Percentiles rank a stretch among this genome's conserved stretches.
Conservation (phyloP, 2,329 filamentous ascomycete species). For the Colletotrichum trifolii region DNA sequence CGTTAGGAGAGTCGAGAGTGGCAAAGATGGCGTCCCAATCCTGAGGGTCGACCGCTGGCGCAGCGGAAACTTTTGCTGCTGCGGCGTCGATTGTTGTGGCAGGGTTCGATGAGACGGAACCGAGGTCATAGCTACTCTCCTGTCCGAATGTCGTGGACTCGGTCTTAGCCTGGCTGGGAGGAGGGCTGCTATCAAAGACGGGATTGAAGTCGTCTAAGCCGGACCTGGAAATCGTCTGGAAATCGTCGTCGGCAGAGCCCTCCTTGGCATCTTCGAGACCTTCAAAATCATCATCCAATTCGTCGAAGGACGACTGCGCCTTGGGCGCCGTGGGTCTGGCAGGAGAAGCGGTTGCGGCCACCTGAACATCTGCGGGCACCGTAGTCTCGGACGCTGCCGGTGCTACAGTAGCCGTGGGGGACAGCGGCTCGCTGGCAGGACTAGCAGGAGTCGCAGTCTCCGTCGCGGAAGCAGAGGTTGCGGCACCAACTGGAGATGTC, state of each 20-base stretch:
- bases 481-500: slow-evolving; percentile 31
- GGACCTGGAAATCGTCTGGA: slow-evolving; percentile 78
- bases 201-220: slow-evolving; percentile 83
- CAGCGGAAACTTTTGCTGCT: slow-evolving; percentile 43
- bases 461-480: slow-evolving; percentile 43
- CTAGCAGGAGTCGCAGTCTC: slow-evolving; percentile 8
- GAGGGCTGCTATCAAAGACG: slow-evolving; percentile 79
- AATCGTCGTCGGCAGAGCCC: slow-evolving; percentile 81
- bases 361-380: not conserved
- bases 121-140: slow-evolving; percentile 71
- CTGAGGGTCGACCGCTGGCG: slow-evolving; percentile 63
- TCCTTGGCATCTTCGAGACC: slow-evolving; percentile 88
- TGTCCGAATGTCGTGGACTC: slow-evolving; percentile 64
- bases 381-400: slow-evolving; percentile 16
- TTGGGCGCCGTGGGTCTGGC: slow-evolving; percentile 39
- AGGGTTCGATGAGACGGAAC: slow-evolving; percentile 53
- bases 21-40: slow-evolving; percentile 98
- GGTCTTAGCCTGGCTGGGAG: slow-evolving; percentile 64
- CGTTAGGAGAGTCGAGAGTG: slow-evolving; percentile 71
- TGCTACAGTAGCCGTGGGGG: slow-evolving; percentile 34
- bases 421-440: slow-evolving; percentile 23
- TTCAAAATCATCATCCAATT: slow-evolving; percentile 84
- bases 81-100: slow-evolving; percentile 48
- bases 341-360: slow-evolving; percentile 41
- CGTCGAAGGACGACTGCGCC: slow-evolving; percentile 71